A percentile compares a stretch with the other conserved stretches of the same genome.
Conservation (phyloP, 2,329 filamentous ascomycete species). For the Venturia effusa region DNA sequence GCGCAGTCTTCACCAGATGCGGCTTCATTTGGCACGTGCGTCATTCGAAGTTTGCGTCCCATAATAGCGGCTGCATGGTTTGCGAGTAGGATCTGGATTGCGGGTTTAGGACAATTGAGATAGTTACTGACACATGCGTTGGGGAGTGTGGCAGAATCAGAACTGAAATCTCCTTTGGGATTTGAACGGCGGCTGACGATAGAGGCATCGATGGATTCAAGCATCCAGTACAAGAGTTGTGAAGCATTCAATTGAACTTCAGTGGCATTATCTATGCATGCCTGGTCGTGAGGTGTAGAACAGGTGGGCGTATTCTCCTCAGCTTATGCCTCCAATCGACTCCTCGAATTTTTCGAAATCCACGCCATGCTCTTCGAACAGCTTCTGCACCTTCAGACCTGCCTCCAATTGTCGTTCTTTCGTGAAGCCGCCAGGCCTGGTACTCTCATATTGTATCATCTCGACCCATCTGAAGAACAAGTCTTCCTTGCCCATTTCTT, state of each 20-base stretch:
- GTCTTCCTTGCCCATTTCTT: conserved; percentile 69
- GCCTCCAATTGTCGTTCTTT: conserved; percentile 60
- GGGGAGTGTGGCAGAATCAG: too few species aligned
- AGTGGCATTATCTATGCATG: neutral
- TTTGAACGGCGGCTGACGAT: too few species aligned
- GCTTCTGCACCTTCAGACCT: conserved; percentile 60
- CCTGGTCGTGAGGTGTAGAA: neutral
- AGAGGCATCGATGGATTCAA: neutral
- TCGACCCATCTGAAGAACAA: conserved; percentile 91
- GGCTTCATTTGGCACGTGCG: too few species aligned
- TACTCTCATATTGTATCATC: conserved; percentile 78
- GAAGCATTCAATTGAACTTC: neutral
- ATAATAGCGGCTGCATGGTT: too few species aligned
- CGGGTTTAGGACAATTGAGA: too few species aligned
- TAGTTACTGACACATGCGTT: too few species aligned
- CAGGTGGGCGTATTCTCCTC: neutral
- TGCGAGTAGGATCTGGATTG: too few species aligned
- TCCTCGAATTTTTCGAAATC: conserved; percentile 74
- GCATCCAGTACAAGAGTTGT: neutral
- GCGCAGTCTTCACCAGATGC: too few species aligned
- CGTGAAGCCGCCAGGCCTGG: conserved; percentile 67
- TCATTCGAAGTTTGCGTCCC: too few species aligned
- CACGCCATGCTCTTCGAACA: conserved; percentile 66
- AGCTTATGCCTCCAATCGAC: conserved; percentile 46
- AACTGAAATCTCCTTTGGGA: too few species aligned